Conservation (phyloP, 352 stramenopile genomes). For the Globisporangium megalacanthum region DNA sequence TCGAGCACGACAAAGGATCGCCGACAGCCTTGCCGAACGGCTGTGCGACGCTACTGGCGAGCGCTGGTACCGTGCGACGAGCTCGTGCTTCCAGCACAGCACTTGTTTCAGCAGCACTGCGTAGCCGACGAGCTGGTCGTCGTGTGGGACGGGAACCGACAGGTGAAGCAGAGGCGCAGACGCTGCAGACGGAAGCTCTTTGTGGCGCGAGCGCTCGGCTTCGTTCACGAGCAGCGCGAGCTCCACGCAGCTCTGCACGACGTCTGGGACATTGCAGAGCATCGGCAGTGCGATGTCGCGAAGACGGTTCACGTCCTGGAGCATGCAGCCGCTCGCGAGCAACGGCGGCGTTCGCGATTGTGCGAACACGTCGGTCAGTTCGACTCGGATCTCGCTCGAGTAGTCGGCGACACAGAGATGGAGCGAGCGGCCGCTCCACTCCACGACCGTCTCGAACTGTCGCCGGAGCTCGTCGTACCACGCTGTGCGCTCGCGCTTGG, state of each 20-base stretch:
- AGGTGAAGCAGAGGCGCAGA: neutral
- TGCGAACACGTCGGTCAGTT: slow-evolving; percentile 1
- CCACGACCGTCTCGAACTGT: slow-evolving; percentile 3
- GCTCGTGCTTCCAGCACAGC: slow-evolving; percentile 1
- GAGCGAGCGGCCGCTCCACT: slow-evolving; percentile 2
- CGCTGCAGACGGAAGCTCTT: neutral
- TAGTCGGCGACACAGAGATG: slow-evolving; percentile 12
- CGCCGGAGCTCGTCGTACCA: slow-evolving; percentile 9
- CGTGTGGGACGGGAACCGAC: neutral
- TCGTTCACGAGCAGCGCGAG: slow-evolving; percentile 14
- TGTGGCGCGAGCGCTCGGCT: neutral
- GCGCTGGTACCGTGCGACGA: slow-evolving; percentile 1
- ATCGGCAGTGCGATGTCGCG: neutral
- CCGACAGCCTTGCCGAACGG: neutral
- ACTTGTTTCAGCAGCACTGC: slow-evolving; percentile 12
- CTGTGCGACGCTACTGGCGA: neutral
- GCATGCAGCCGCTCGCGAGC: slow-evolving; percentile 10
- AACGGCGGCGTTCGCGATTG: neutral
- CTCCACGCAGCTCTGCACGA: slow-evolving; percentile 5
- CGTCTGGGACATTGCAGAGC: neutral
- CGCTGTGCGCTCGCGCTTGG: neutral
- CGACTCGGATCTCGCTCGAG: neutral
- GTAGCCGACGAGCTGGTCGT: neutral
- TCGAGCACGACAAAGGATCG: neutral
- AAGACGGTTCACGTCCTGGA: neutral